Percentiles rank a stretch among this genome's conserved stretches.
phyloP scores from a whole-genome alignment of 164 flowering plant genomes.

The Paratinospora sagittata region DNA sequence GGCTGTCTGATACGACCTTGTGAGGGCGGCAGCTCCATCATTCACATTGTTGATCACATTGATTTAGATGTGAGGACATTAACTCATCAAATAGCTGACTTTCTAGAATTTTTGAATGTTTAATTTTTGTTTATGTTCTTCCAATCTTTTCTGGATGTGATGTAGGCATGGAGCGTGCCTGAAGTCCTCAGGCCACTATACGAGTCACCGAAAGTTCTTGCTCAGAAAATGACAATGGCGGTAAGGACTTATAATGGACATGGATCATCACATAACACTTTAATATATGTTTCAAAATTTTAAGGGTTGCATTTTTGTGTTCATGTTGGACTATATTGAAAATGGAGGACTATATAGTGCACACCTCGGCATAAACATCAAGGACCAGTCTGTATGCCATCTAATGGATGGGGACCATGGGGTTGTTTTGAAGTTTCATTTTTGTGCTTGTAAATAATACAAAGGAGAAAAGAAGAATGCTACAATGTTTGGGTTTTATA shows the following conservation, averaged over 20 bases:
- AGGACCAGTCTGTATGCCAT: not conserved
- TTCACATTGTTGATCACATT: constrained; percentile 81
- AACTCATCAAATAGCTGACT: not conserved
- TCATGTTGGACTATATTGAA: not conserved
- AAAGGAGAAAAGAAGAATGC: no score
- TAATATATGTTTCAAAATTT: not conserved
- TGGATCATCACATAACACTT: not conserved
- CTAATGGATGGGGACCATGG: not conserved
- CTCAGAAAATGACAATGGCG: constrained; percentile 73
- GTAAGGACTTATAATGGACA: constrained; percentile 28
- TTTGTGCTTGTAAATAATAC: not conserved
- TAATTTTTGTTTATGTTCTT: not conserved
- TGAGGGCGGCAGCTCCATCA: constrained; percentile 84
- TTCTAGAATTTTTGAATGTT: not conserved
- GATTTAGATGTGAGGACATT: constrained; percentile 56
- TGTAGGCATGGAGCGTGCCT: constrained; percentile 62
- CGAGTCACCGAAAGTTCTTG: constrained; percentile 71
- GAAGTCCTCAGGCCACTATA: constrained; percentile 80
- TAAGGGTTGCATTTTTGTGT: not conserved
- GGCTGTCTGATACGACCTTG: constrained; percentile 78
- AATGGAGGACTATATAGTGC: not conserved
- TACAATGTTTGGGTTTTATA: not conserved
- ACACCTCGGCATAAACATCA: not conserved
- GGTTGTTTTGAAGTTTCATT: not conserved
- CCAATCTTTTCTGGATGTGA: not conserved